Conservation (phyloP, 2,329 filamentous ascomycete species). For the Aciculosporium take region DNA sequence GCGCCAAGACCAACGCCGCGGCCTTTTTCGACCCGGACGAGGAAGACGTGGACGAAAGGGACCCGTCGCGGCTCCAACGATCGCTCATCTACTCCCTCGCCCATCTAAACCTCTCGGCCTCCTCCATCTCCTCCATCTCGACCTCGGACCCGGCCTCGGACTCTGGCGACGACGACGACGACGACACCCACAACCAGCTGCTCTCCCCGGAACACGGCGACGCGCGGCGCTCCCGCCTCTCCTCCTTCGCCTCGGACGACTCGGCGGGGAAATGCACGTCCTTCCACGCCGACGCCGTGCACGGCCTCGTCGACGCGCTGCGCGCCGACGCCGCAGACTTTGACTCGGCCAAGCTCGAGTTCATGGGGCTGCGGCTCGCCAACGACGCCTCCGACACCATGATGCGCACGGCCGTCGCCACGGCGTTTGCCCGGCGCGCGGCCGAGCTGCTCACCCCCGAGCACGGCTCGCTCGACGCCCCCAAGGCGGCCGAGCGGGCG, state of each 20-base stretch:
- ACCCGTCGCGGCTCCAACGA: constrained; percentile 38
- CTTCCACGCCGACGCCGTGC: constrained; percentile 79
- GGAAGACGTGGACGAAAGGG: constrained; percentile 35
- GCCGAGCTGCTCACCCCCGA: constrained; percentile 47
- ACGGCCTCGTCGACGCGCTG: constrained; percentile 75
- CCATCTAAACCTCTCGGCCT: constrained; percentile 37
- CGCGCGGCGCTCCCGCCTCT: constrained; percentile 47
- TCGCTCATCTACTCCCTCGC: constrained; percentile 41
- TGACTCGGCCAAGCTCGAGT: constrained; percentile 70
- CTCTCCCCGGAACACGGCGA: constrained; percentile 19
- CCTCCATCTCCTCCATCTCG: constrained; percentile 40
- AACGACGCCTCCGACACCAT: constrained; percentile 82
- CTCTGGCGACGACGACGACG: constrained; percentile 41
- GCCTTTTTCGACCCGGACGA: constrained; percentile 31
- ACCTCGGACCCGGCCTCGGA: constrained; percentile 51
- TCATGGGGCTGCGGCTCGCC: constrained; percentile 82
- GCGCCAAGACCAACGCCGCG: constrained; percentile 35
- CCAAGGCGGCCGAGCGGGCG: constrained; percentile 49
- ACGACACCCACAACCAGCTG: constrained; percentile 53
- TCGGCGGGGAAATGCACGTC: constrained; percentile 40
- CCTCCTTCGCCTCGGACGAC: constrained; percentile 59
- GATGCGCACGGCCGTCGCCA: constrained; percentile 73
- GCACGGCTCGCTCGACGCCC: constrained; percentile 39
- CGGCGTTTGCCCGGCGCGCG: constrained; percentile 71
- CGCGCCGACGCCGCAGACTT: constrained; percentile 64